Conservation (phyloP, 768 basidiomycete species). For the Podaxis sp. region DNA sequence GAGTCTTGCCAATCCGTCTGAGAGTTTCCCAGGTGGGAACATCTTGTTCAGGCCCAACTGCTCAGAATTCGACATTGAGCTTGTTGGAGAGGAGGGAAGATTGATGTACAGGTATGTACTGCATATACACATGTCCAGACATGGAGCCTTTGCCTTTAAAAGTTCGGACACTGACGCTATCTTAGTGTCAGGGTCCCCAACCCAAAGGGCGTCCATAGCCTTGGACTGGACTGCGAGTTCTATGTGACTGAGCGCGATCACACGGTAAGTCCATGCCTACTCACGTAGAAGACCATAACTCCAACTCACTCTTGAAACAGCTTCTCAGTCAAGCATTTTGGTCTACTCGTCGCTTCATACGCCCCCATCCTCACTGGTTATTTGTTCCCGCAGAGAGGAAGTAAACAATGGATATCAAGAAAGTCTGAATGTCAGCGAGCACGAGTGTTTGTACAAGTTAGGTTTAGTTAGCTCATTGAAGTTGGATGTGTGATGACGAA, state of each 20-base stretch:
- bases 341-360: neutral
- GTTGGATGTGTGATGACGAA: too few species aligned
- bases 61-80: neutral
- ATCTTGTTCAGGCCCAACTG: neutral
- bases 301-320: neutral
- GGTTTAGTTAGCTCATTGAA: too few species aligned
- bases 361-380: neutral
- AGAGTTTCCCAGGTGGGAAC: neutral
- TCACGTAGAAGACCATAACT: neutral
- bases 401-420: neutral
- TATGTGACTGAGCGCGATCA: neutral
- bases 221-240: neutral
- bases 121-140: too few species aligned
- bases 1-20: neutral
- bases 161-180: neutral
- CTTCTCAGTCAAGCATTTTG: neutral
- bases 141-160: neutral
- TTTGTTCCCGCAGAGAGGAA: too few species aligned
- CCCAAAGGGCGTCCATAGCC: neutral
- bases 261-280: neutral
- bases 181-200: conserved; percentile 5
- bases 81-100: neutral
- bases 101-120: conserved; percentile 1
- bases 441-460: too few species aligned
- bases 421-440: too few species aligned